These are phyloP conservation scores for Apocynum venetum DNA, from an alignment of 257 asterid genomes.

Conservation along the genomic window DNA sequence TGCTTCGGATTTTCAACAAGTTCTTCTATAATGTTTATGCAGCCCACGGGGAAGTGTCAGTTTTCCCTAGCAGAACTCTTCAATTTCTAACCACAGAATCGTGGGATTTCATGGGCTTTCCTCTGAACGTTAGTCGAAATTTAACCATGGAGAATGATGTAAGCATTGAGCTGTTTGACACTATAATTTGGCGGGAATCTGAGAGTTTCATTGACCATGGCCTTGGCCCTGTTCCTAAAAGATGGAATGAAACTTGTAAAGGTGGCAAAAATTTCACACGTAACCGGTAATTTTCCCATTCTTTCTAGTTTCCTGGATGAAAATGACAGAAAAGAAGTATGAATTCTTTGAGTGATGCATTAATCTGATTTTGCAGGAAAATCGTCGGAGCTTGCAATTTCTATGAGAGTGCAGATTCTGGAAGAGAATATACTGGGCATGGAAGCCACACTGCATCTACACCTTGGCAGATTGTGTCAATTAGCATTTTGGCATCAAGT, in stretches of 20 bases:
- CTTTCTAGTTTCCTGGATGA: background rate
- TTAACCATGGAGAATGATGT: slow-evolving; percentile 32
- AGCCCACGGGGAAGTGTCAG: slow-evolving; percentile 9
- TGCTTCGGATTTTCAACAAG: background rate
- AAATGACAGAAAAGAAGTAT: background rate
- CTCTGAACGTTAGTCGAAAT: slow-evolving; percentile 16
- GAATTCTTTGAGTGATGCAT: background rate
- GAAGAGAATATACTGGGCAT: slow-evolving; percentile 27
- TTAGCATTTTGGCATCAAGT: too few relatives aligned
- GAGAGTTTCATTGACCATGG: slow-evolving; percentile 34
- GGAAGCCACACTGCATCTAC: slow-evolving; percentile 46
- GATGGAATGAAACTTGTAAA: slow-evolving; percentile 41
- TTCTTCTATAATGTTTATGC: background rate
- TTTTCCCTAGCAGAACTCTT: slow-evolving; percentile 14
- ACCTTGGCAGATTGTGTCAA: background rate
- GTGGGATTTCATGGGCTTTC: slow-evolving; percentile 41
- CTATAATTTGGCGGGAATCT: slow-evolving; percentile 43
- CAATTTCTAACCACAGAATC: slow-evolving; percentile 35
- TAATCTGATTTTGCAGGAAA: slow-evolving; percentile 24
- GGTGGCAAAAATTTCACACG: slow-evolving; percentile 45
- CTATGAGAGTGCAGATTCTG: slow-evolving; percentile 12
- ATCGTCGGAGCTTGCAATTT: slow-evolving; percentile 35
- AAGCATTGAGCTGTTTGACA: slow-evolving; percentile 36
- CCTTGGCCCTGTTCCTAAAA: slow-evolving; percentile 34
- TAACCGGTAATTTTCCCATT: slow-evolving; percentile 29